Evolutionary conservation across 2,329 filamentous ascomycete species (phyloP).

Genomic region (Colletotrichum chlorophyti): DNA sequence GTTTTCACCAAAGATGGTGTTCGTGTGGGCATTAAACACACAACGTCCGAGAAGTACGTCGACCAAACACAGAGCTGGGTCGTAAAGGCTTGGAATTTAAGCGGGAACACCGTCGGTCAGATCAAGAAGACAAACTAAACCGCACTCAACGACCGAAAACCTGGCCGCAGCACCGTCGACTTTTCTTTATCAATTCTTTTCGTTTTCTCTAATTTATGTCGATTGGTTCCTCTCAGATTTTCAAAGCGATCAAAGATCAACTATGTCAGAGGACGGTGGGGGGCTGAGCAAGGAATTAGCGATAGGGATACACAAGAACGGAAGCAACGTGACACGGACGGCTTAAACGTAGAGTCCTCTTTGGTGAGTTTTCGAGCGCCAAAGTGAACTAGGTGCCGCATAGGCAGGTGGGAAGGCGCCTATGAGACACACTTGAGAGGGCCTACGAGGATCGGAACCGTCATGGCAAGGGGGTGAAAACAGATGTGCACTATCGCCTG

Average conservation of each 20-base stretch:
- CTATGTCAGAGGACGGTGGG: no score
- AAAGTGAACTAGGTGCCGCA: neutral
- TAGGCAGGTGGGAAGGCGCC: neutral
- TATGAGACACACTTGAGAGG: conserved; percentile 3
- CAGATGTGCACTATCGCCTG: neutral
- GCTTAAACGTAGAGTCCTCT: no score
- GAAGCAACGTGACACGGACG: no score
- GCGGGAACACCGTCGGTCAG: conserved; percentile 36
- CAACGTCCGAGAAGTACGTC: conserved; percentile 73
- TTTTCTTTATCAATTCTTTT: no score
- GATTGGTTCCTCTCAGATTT: no score
- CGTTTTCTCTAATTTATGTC: no score
- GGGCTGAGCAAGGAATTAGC: no score
- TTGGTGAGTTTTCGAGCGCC: neutral
- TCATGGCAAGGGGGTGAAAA: neutral
- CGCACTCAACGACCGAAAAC: no score
- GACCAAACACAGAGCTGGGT: conserved; percentile 75
- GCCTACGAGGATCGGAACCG: neutral
- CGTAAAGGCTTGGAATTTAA: conserved; percentile 71
- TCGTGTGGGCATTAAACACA: conserved; percentile 73
- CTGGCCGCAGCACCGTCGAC: no score
- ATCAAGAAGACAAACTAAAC: conserved; percentile 27
- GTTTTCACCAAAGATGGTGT: conserved; percentile 78
- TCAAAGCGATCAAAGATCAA: no score
- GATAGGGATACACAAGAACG: no score